Evolutionary conservation across 352 stramenopile genomes (phyloP), one percentile per base, ranked within the genome.

Genomic region (Thalassiosira hispida): DNA sequence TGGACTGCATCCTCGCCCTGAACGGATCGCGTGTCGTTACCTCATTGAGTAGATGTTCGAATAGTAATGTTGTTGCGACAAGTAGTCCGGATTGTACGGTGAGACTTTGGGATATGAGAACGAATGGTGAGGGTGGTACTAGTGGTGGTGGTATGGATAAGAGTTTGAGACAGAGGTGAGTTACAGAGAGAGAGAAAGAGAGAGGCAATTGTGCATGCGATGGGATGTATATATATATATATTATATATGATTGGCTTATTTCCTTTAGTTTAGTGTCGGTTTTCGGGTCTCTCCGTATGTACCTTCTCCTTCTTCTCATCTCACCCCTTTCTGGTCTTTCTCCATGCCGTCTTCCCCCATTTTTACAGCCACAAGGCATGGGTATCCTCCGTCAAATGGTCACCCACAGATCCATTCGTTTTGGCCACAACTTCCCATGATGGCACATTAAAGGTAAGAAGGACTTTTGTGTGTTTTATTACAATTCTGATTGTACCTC

Each of bases 381-480:
- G 88, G 88, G 78, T 95, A 31, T 91, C 89, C 2, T 55, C 56
- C 27, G 83, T 95, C 4, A 20, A 87, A 79, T 95, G 89, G 87
- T 90, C 81, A 35, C 84, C 79, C 18, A 76, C 55, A 14, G 80
- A 91, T 71, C 78, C 91, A 22, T 91, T 91, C 56, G 72, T 92
- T 22, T 70, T 95, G 35, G 77, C 85, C 22, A 90, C 84, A 2
- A 87, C 80, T 1, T 92, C 85, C 74, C 87, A 95, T 64, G 91
- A 95, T 81, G 86, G 87, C 12, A 92, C 79, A 18, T 47, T 95
- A 9, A 94, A 94, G 65, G 53, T 56, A n/a, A 56, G 47, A 29
- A n/a, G n/a, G n/a, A n/a, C n/a, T n/a, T n/a, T n/a, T n/a, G n/a
- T n/a, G n/a, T n/a, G n/a, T n/a, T n/a, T n/a, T n/a, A n/a, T n/a